phyloP scores from a whole-genome alignment of 805 yeast species.

The Komagataella pastoris region DNA sequence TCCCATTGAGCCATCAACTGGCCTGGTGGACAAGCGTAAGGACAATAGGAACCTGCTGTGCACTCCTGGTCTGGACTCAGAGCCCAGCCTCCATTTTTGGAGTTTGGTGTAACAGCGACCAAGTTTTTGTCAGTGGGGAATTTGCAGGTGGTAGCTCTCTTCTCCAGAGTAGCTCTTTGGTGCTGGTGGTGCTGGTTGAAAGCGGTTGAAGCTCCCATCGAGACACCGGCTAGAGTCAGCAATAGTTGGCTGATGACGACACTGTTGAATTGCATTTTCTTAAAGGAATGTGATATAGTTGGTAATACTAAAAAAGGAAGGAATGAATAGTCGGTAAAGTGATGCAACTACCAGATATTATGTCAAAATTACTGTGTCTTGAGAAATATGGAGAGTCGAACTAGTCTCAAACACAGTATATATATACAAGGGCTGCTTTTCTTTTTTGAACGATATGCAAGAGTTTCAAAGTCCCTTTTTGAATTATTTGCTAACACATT shows the following conservation, averaged over 20 bases:
- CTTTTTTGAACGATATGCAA: neutral
- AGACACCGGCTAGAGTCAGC: neutral
- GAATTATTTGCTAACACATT: neutral
- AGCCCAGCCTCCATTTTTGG: slow-evolving; percentile 77
- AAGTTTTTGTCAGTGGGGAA: slow-evolving; percentile 61
- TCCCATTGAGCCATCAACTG: slow-evolving; percentile 86
- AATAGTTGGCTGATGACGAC: neutral
- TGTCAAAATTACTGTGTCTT: neutral
- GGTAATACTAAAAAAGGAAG: neutral
- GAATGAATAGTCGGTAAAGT: neutral
- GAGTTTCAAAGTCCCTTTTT: neutral
- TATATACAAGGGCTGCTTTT: neutral
- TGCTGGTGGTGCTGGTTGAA: slow-evolving; percentile 2
- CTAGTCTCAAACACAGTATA: neutral
- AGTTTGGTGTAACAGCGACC: slow-evolving; percentile 49
- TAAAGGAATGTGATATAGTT: neutral
- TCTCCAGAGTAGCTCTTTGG: neutral
- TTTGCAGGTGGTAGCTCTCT: slow-evolving; percentile 24
- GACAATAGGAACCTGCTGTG: slow-evolving; percentile 70
- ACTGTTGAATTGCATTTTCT: neutral
- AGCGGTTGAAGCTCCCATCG: neutral
- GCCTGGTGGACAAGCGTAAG: slow-evolving; percentile 87
- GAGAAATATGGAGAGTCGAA: neutral
- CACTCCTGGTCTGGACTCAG: slow-evolving; percentile 64
- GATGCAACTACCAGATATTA: neutral